Percentiles rank a stretch among this genome's conserved stretches.
Evolutionary conservation across 768 basidiomycete species (phyloP).

Genomic region (Hydnum rufescens): DNA sequence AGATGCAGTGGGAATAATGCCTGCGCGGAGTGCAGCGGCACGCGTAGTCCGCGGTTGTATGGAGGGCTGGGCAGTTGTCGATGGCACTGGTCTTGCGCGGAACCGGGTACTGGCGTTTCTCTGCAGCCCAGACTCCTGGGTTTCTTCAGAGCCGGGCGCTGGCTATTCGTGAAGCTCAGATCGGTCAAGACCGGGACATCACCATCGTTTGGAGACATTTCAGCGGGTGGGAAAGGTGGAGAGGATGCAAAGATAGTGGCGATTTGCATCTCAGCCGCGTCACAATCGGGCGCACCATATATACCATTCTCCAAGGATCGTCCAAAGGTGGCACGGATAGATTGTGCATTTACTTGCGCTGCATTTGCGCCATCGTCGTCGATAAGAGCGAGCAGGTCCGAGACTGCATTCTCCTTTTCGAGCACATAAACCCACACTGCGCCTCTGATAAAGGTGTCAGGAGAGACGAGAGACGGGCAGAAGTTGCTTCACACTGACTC

Average conservation of each 20-base stretch:
- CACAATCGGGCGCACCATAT: constrained; percentile 47
- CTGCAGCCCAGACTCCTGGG: neutral
- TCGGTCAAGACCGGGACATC: neutral
- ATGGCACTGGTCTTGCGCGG: constrained; percentile 47
- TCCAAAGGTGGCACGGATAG: constrained; percentile 55
- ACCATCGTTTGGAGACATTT: constrained; percentile 26
- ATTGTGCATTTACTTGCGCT: constrained; percentile 33
- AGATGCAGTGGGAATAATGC: neutral
- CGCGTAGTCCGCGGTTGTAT: constrained; percentile 10
- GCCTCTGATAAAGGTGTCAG: constrained; percentile 27
- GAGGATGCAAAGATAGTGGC: constrained; percentile 61
- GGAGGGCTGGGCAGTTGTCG: constrained; percentile 24
- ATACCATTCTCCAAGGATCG: constrained; percentile 38
- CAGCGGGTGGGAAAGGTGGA: constrained; percentile 52
- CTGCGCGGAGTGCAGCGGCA: constrained; percentile 11
- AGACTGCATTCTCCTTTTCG: constrained; percentile 60
- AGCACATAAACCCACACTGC: constrained; percentile 87
- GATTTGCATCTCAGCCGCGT: constrained; percentile 64
- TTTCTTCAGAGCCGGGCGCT: neutral
- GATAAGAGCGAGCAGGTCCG: constrained; percentile 63
- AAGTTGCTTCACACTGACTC: constrained; percentile 34
- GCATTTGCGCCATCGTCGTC: constrained; percentile 40
- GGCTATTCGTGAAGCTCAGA: neutral
- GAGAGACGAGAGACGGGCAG: neutral
- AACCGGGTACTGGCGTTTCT: constrained; percentile 24